phyloP scores from a whole-genome alignment of 345 rosid species.

The Eutrema japonicum region DNA sequence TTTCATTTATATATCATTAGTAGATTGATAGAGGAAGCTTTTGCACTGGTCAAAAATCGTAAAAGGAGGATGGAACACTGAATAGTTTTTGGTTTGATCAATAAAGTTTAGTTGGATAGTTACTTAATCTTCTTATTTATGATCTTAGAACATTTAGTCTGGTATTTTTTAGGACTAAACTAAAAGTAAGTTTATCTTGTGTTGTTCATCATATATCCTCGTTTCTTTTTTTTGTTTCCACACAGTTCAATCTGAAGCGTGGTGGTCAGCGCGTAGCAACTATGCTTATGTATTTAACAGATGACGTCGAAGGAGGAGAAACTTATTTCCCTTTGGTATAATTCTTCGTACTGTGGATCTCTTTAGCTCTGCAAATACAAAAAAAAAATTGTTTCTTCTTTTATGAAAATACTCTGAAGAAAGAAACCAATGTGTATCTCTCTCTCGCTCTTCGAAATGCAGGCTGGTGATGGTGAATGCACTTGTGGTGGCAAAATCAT shows the following conservation, averaged over 20 bases:
- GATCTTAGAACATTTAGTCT: neutral
- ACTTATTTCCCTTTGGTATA: constrained; percentile 92
- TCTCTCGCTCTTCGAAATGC: constrained; percentile 32
- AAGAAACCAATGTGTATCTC: constrained; percentile 17
- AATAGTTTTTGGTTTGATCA: constrained; percentile 6
- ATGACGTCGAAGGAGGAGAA: constrained; percentile 94
- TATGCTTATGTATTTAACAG: constrained; percentile 89
- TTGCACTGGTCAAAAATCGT: neutral
- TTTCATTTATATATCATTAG: neutral
- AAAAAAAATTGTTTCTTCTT: neutral
- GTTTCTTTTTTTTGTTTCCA: constrained; percentile 17
- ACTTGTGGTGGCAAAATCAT: constrained; percentile 78
- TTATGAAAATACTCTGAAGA: neutral
- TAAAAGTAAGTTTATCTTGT: neutral
- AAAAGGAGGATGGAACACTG: constrained; percentile 1
- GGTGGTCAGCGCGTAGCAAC: constrained; percentile 98
- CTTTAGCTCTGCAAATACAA: constrained; percentile 5
- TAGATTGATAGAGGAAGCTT: neutral
- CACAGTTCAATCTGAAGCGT: constrained; percentile 80
- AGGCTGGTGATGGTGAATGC: constrained; percentile 91
- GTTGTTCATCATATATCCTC: neutral
- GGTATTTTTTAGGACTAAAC: no score
- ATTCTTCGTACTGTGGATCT: neutral
- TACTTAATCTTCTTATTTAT: neutral
- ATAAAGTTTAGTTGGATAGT: neutral